These are phyloP conservation scores for Knoxdaviesia proteae DNA, from an alignment of 2,329 filamentous ascomycete species.

Conservation along the genomic window DNA sequence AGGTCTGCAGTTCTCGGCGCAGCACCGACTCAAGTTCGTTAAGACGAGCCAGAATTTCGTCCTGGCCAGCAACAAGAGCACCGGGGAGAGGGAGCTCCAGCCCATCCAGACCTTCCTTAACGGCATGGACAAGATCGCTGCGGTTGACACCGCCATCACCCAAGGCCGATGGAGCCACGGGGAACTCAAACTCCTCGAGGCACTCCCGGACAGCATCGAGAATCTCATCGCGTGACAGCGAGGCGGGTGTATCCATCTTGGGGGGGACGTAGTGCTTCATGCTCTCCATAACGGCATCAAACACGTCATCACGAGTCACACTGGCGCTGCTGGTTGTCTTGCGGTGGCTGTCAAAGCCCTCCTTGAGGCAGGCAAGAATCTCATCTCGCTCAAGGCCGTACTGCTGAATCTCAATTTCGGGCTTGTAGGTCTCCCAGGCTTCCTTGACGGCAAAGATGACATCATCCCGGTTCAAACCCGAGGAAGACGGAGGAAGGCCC, in stretches of 20 bases:
- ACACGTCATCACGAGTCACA: slow-evolving; percentile 66
- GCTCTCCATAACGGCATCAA: slow-evolving; percentile 67
- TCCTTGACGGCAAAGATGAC: slow-evolving; percentile 74
- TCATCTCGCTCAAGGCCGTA: slow-evolving; percentile 81
- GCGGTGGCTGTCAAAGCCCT: slow-evolving; percentile 63
- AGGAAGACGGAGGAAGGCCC: slow-evolving; percentile 14
- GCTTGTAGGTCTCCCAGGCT: slow-evolving; percentile 86
- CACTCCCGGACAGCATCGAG: slow-evolving; percentile 69
- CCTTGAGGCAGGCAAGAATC: slow-evolving; percentile 65
- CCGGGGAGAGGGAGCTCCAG: slow-evolving; percentile 24
- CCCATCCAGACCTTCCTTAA: slow-evolving; percentile 35
- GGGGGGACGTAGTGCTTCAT: slow-evolving; percentile 64
- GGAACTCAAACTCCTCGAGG: slow-evolving; percentile 66
- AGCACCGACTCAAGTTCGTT: slow-evolving; percentile 44
- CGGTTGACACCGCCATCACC: slow-evolving; percentile 28
- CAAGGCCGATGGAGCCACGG: slow-evolving; percentile 34
- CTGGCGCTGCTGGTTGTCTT: slow-evolving; percentile 29
- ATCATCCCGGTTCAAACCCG: slow-evolving; percentile 47
- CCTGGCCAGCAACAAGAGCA: slow-evolving; percentile 17
- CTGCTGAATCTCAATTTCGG: slow-evolving; percentile 76
- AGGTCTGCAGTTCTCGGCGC: slow-evolving; percentile 34
- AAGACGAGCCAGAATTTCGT: slow-evolving; percentile 32
- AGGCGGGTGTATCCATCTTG: slow-evolving; percentile 44
- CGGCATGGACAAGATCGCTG: slow-evolving; percentile 42
- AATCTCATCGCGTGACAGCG: slow-evolving; percentile 62